A percentile compares a stretch with the other conserved stretches of the same genome.
These are phyloP conservation scores for Cytauxzoon felis DNA, from an alignment of 169 alveolate genomes.

Conservation along the genomic window DNA sequence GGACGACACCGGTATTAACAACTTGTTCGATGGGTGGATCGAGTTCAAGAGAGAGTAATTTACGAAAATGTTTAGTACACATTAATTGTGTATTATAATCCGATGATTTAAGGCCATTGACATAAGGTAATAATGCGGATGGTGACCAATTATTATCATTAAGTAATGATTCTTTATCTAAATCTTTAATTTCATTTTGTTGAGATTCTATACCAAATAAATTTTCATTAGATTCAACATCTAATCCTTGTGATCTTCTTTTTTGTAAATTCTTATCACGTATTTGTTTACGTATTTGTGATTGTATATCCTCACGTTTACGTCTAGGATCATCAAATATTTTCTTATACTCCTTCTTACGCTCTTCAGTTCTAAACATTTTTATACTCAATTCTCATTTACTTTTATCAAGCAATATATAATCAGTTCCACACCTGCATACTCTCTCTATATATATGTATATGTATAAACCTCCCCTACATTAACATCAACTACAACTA, in stretches of 20 bases:
- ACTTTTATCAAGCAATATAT: too few relatives aligned
- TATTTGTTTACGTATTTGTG: slow-evolving; percentile 85
- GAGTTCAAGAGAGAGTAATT: slow-evolving; percentile 85
- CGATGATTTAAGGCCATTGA: slow-evolving; percentile 72
- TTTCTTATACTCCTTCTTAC: slow-evolving; percentile 77
- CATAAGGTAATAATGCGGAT: slow-evolving; percentile 64
- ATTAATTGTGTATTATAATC: slow-evolving; percentile 77
- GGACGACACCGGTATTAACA: slow-evolving; percentile 93
- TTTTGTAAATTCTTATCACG: slow-evolving; percentile 82
- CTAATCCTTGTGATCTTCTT: slow-evolving; percentile 71
- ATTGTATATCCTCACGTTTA: slow-evolving; percentile 85
- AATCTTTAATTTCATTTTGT: slow-evolving; percentile 49
- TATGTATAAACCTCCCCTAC: too few relatives aligned
- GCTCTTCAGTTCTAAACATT: slow-evolving; percentile 63
- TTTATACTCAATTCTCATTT: too few relatives aligned
- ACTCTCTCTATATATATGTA: too few relatives aligned
- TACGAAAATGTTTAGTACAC: slow-evolving; percentile 87
- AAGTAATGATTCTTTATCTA: slow-evolving; percentile 54
- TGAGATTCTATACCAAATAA: slow-evolving; percentile 26
- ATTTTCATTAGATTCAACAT: slow-evolving; percentile 37
- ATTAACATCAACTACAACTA: too few relatives aligned
- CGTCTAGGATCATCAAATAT: slow-evolving; percentile 87
- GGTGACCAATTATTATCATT: slow-evolving; percentile 56
- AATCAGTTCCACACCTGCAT: too few relatives aligned
- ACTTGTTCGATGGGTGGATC: slow-evolving; percentile 93